Conservation (phyloP, 352 stramenopile species). For the Pythium brachiatum region DNA sequence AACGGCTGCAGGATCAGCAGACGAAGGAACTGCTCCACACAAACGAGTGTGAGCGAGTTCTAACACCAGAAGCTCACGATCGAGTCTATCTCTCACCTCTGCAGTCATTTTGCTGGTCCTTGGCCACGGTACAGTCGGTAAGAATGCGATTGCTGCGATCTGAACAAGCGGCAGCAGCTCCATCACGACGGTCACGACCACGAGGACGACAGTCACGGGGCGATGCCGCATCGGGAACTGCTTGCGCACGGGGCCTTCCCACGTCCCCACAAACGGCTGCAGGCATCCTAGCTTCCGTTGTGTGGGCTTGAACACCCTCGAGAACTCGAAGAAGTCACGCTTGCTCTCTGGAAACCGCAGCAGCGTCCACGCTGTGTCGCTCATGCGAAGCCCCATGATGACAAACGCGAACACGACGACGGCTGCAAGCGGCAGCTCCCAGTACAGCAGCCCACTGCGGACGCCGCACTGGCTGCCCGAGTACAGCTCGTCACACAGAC, state of each 20-base stretch:
- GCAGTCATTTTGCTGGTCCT: slow-evolving; percentile 28
- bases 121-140: slow-evolving; percentile 56
- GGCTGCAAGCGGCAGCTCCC: slow-evolving; percentile 50
- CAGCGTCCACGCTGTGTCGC: slow-evolving; percentile 20
- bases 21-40: slow-evolving; percentile 26
- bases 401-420: slow-evolving; percentile 38
- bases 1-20: slow-evolving; percentile 45
- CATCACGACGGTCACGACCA: slow-evolving; percentile 31
- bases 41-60: too few relatives aligned
- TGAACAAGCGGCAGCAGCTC: slow-evolving; percentile 56
- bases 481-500: slow-evolving; percentile 48
- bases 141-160: slow-evolving; percentile 40
- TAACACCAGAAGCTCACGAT: too few relatives aligned
- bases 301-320: slow-evolving; percentile 25
- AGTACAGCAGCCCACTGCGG: slow-evolving; percentile 38
- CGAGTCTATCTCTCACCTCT: slow-evolving; percentile 19
- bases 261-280: slow-evolving; percentile 31
- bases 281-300: slow-evolving; percentile 1
- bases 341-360: slow-evolving; percentile 37
- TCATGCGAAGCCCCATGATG: slow-evolving; percentile 33
- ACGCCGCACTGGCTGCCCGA: slow-evolving; percentile 44
- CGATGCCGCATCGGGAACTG: slow-evolving; percentile 24
- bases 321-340: slow-evolving; percentile 49
- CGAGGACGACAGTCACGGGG: slow-evolving; percentile 31
- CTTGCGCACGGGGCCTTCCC: slow-evolving; percentile 35